phyloP scores from a whole-genome alignment of 1,139 yeast genomes.

The Hyphopichia burtonii region DNA sequence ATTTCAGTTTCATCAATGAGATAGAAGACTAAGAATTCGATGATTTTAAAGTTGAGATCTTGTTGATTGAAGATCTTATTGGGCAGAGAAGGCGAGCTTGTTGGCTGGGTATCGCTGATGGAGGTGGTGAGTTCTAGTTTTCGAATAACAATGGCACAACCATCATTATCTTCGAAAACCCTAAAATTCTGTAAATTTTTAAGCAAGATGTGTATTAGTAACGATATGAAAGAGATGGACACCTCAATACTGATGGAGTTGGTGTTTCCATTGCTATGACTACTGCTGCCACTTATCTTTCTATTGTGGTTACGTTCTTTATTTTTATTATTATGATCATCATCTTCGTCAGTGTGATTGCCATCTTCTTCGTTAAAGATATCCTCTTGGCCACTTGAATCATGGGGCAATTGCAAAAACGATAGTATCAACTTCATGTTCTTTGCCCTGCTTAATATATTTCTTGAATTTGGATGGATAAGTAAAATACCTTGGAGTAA shows the following conservation, averaged over 20 bases:
- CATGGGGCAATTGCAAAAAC: conserved; percentile 15
- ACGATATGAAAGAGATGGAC: conserved; percentile 50
- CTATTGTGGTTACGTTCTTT: neutral
- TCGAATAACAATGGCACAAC: conserved; percentile 53
- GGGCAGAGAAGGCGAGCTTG: conserved; percentile 9
- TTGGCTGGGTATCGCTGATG: neutral
- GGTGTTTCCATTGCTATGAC: conserved; percentile 3
- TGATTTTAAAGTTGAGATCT: conserved; percentile 55
- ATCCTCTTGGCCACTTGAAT: neutral
- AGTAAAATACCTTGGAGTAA: conserved; percentile 62
- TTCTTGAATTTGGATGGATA: conserved; percentile 57
- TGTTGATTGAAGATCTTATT: conserved; percentile 25
- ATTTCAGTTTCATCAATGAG: conserved; percentile 54
- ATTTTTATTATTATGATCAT: conserved; percentile 3
- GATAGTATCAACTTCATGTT: conserved; percentile 33
- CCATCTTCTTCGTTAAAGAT: conserved; percentile 16
- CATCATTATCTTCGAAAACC: conserved; percentile 57
- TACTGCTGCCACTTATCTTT: neutral
- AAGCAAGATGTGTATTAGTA: conserved; percentile 60
- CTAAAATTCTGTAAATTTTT: conserved; percentile 58
- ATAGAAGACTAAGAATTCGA: conserved; percentile 73
- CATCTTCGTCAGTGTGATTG: neutral
- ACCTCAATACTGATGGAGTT: conserved; percentile 13
- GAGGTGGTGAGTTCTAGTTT: conserved; percentile 22
- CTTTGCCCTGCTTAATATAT: conserved; percentile 35